A percentile compares a stretch with the other conserved stretches of the same genome.
Evolutionary conservation across 2,329 filamentous ascomycete genomes (phyloP).

Genomic region (Emergomyces orientalis): DNA sequence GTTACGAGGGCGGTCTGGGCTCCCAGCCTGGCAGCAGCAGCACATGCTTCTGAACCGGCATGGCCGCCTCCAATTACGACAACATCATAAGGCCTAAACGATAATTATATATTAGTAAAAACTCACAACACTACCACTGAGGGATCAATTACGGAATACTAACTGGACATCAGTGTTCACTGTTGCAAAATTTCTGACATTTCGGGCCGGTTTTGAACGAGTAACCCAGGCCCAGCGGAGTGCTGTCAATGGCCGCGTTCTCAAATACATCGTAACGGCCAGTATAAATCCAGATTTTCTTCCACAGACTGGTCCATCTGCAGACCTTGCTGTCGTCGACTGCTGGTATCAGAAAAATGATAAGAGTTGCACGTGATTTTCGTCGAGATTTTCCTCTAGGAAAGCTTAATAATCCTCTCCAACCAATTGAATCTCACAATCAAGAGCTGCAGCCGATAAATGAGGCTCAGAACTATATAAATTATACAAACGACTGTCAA

Average conservation of each 20-base stretch:
- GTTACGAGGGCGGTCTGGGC: conserved; percentile 85
- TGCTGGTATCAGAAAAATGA: not conserved
- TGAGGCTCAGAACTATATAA: not conserved
- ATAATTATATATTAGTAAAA: conserved; percentile 7
- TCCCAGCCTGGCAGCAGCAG: conserved; percentile 79
- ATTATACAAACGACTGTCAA: no score
- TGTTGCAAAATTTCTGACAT: conserved; percentile 30
- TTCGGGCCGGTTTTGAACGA: conserved; percentile 18
- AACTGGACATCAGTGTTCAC: conserved; percentile 32
- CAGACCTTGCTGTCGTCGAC: not conserved
- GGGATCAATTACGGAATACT: conserved; percentile 10
- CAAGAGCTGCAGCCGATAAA: not conserved
- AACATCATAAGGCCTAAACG: conserved; percentile 67
- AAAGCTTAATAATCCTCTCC: not conserved
- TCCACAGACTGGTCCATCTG: not conserved
- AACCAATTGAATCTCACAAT: not conserved
- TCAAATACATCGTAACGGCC: conserved; percentile 28
- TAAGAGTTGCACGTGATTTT: not conserved
- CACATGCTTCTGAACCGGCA: conserved; percentile 86
- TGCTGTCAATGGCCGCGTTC: conserved; percentile 24
- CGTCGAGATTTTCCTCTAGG: not conserved
- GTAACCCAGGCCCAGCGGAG: conserved; percentile 22
- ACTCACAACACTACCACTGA: not conserved
- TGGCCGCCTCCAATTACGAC: conserved; percentile 93
- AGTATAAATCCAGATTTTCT: not conserved